Conservation (phyloP, 148 eudicot genomes). For the Silene conica region DNA sequence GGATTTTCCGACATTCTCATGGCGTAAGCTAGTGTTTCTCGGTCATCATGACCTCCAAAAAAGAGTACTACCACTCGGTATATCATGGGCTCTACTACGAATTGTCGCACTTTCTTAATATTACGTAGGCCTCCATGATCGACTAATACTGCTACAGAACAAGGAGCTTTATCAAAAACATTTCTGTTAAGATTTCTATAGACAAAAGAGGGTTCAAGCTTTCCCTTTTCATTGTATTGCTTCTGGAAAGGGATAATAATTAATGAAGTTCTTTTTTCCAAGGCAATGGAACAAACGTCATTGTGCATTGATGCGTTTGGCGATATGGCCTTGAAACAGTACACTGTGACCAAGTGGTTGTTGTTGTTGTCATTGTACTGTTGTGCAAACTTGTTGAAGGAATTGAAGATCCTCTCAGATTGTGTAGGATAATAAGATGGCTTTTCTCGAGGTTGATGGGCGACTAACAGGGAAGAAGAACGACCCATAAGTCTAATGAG, state of each 20-base stretch:
- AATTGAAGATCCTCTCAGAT: constrained; percentile 45
- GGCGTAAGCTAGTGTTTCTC: constrained; percentile 48
- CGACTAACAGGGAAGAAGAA: constrained; percentile 39
- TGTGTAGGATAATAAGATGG: constrained; percentile 31
- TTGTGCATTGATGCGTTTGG: constrained; percentile 62
- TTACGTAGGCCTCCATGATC: constrained; percentile 29
- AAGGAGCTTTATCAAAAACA: constrained; percentile 56
- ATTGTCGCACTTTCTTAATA: constrained; percentile 5
- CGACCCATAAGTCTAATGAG: constrained; percentile 54
- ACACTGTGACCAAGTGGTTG: constrained; percentile 19
- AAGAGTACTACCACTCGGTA: constrained; percentile 42
- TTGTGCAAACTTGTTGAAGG: constrained; percentile 42
- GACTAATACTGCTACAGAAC: constrained; percentile 51
- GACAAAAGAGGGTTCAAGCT: constrained; percentile 29
- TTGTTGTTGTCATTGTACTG: constrained; percentile 22
- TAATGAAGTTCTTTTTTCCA: constrained; percentile 43
- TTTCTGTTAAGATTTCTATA: constrained; percentile 37
- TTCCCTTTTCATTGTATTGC: constrained; percentile 17
- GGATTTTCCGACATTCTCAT: constrained; percentile 36
- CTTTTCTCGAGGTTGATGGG: constrained; percentile 39
- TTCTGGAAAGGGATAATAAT: constrained; percentile 54
- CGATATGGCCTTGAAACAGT: constrained; percentile 45
- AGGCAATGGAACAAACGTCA: constrained; percentile 58
- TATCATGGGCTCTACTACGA: constrained; percentile 20
- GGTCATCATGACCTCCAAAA: constrained; percentile 48